These are phyloP conservation scores for Magnaporthiopsis poae DNA, from an alignment of 2,329 filamentous ascomycete species.

Conservation along the genomic window DNA sequence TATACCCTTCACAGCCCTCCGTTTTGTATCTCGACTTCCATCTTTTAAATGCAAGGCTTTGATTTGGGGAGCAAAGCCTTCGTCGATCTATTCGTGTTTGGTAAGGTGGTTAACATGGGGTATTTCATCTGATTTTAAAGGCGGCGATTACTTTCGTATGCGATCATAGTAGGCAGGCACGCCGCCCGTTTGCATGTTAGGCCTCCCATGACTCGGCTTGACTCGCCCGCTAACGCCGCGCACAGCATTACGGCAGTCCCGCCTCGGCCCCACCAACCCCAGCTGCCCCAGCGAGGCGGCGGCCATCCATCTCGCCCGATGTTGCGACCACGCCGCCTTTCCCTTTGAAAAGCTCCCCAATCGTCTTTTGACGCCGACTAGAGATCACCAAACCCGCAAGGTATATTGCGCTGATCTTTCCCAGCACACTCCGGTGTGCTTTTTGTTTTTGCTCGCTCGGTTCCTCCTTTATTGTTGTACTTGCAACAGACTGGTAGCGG, in stretches of 20 bases:
- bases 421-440: not conserved
- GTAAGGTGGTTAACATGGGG: too few species aligned
- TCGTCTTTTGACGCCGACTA: constrained; percentile 8
- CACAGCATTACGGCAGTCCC: not conserved
- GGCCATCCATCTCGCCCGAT: not conserved
- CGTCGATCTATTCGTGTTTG: too few species aligned
- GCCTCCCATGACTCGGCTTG: not conserved
- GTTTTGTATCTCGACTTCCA: too few species aligned
- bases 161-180: too few species aligned
- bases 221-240: not conserved
- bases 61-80: too few species aligned
- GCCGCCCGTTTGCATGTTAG: not conserved
- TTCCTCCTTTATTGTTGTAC: not conserved
- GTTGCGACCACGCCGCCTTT: constrained; percentile 4
- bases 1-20: too few species aligned
- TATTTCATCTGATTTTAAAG: too few species aligned
- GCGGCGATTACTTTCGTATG: too few species aligned
- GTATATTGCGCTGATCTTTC: constrained; percentile 1
- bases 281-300: not conserved
- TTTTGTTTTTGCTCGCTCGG: not conserved
- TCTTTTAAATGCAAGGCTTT: too few species aligned
- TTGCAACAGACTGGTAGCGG: not conserved
- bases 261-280: not conserved
- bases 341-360: constrained; percentile 1
- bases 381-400: constrained; percentile 6